Base-by-base conservation (phyloP, 192 early-diverging fungal species). In the Coemansia sp. region DNA sequence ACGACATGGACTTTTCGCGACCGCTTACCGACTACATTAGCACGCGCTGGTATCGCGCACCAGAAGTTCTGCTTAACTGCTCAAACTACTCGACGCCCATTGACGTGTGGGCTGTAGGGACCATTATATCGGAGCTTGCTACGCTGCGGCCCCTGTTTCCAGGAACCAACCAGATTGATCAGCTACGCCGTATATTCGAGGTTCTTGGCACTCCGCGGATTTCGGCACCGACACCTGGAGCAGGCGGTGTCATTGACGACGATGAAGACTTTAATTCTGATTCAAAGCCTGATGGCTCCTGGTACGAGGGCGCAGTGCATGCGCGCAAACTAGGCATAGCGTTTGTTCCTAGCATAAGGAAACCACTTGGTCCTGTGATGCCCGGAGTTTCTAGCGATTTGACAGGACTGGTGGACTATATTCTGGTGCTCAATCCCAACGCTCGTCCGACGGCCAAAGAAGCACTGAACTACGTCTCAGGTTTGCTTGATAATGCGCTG, bases 11-110 rank as follows among this genome's bases (percentile, higher is more conserved):
- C 65, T 91, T 87, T 75, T 86, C 88, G 45, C 91, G 93, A 2
- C 96, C 97, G 42, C 94, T 95, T 67, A 98, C 97, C 32, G 94
- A 95, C 69, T 99, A 99, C 81, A 95, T 99, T 59, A 93, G 92
- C 84, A 99, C 97, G 9, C 86, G 97, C 71, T 99, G 97, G 97
- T 98, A 98, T 75, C 87, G 97, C 11, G 95, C 97, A 6, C 97
- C 97, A 48, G 97, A 99, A 80, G 89, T 99, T 11, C 76, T 98
- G 39, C 84, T 99, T 37, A 85, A 89, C 23, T 92, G 91, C 16
- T 86, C 88, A 0, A 84, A 75, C 26, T 99, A 99, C 67, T 92
- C 93, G 13, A 92, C 88, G 23, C 93, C 95, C 8, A 95, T 99
- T 21, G 98, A 99, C 77, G 78, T 99, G 19, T 99, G 98, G 98